Base-by-base conservation (phyloP, 2,329 filamentous ascomycete genomes). In the Metarhizium album region DNA sequence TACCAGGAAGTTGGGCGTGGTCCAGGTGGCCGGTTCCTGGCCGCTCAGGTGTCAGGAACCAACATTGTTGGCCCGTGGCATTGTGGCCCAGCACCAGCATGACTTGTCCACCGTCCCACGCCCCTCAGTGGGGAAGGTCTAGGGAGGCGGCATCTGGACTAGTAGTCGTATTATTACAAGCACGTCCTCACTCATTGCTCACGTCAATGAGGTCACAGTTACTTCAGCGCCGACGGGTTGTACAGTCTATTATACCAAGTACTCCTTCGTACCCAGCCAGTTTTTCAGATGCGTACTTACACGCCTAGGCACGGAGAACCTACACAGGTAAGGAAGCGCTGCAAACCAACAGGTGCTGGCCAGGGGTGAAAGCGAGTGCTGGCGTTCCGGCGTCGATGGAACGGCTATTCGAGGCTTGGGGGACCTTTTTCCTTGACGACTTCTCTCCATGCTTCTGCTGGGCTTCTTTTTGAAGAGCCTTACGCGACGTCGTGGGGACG, bases 331-430 rank as follows among this genome's bases (percentile, higher is more conserved):
- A n/a, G n/a, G n/a, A n/a, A n/a, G n/a, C n/a, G n/a, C n/a, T n/a
- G n/a, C n/a, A n/a, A n/a, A n/a, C n/a, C n/a, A n/a, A n/a, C n/a
- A n/a, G n/a, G n/a, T n/a, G n/a, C n/a, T n/a, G n/a, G n/a, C 37
- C 9, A 20, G 13, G 46, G 29, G 42, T 45, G 54, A 52, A 29
- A 9, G 27, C 27, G 11, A 7, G 11, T 29, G 27, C 27, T 56
- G 50, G 47, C 48, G 51, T 48, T 53, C 53, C 54, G 22, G 27
- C 18, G 37, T 45, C 42, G 43, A 47, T 50, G 50, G 50, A 53
- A 52, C 63, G 63, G 61, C 63, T 65, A 64, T 64, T 66, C 61
- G 59, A 66, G 63, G 63, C 62, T 64, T 63, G 62, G 58, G 53
- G 51, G 49, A 50, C 40, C 40, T 45, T 48, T 55, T 40, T 47